Base-by-base conservation (phyloP, 441 rosid genomes). In the Breynia disticha region DNA sequence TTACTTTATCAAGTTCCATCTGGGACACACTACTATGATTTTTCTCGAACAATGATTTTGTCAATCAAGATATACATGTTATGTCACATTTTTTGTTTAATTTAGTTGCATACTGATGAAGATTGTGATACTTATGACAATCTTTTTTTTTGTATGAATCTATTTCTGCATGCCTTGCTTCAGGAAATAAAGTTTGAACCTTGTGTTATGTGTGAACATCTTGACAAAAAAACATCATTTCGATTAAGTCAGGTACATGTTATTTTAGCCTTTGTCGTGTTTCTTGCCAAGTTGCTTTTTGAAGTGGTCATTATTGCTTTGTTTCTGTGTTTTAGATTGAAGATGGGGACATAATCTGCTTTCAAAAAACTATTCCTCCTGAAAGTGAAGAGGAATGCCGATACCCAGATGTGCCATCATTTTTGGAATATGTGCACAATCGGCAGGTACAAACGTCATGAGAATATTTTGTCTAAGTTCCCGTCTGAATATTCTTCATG, bases 111-210 rank as follows among this genome's bases (percentile, higher is more conserved):
- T n/a, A n/a, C n/a, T n/a, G n/a, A n/a, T n/a, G n/a, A n/a, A n/a
- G n/a, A n/a, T n/a, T n/a, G n/a, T n/a, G n/a, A n/a, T n/a, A n/a
- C n/a, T n/a, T n/a, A n/a, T n/a, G n/a, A n/a, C n/a, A n/a, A n/a
- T n/a, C n/a, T n/a, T n/a, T n/a, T 28, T 28, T 5, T 28, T 28
- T 1, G 5, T 28, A 24, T 28, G 2, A 4, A 0, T 28, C 44
- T 69, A 60, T 46, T 56, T 21, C 72, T 55, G 7, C 8, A 3
- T 28, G 35, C 49, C 43, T 41, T 55, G n/a, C 24, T 50, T 59
- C 80, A 87, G 99, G 99, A 93, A 78, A 93, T 93, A 69, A 93
- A 93, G 74, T 93, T 86, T 70, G 95, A 77, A 58, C 97, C 97
- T 19, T 55, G 72, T 66, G 96, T 93, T 47, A 86, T 93, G 99